Percentiles rank a stretch among this genome's conserved stretches.
Evolutionary conservation across 2,329 filamentous ascomycete species (phyloP).

Genomic region (Stagonosporopsis cucurbitacearum): DNA sequence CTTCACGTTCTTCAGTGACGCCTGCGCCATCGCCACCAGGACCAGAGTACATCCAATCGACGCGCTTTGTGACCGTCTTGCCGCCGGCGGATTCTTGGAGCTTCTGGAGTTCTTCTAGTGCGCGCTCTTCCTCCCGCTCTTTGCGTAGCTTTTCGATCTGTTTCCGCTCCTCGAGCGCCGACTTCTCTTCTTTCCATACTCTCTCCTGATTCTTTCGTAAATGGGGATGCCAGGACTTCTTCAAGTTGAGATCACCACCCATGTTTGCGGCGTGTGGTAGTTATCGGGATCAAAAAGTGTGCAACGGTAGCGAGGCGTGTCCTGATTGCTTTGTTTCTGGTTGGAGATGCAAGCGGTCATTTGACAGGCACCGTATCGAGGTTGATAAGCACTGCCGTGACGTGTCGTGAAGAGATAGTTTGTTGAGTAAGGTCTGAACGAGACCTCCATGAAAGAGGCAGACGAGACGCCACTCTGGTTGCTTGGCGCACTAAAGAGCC

Average conservation of each 20-base stretch:
- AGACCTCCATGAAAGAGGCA: conserved; percentile 8
- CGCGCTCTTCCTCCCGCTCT: conserved; percentile 91
- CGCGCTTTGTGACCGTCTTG: conserved; percentile 77
- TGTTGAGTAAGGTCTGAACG: background rate
- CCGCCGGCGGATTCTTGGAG: conserved; percentile 90
- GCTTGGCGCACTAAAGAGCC: conserved; percentile 20
- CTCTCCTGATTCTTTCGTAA: conserved; percentile 88
- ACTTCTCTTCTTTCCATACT: conserved; percentile 91
- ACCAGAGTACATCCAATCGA: conserved; percentile 98
- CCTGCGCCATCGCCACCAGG: conserved; percentile 74
- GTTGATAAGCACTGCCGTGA: background rate
- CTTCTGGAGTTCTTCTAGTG: conserved; percentile 87
- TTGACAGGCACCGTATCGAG: background rate
- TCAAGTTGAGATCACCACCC: conserved; percentile 95
- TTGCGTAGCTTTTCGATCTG: conserved; percentile 89
- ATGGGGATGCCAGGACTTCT: conserved; percentile 86
- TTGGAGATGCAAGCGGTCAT: background rate
- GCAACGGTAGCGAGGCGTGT: background rate
- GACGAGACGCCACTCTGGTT: conserved; percentile 12
- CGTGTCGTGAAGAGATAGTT: background rate
- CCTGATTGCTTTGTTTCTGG: background rate
- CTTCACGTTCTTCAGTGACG: conserved; percentile 83
- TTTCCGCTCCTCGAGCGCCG: conserved; percentile 93
- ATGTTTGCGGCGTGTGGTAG: conserved; percentile 61
- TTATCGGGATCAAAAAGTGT: background rate